Conservation (phyloP, 1,284 basidiomycete genomes). For the Baeospora myosura region DNA sequence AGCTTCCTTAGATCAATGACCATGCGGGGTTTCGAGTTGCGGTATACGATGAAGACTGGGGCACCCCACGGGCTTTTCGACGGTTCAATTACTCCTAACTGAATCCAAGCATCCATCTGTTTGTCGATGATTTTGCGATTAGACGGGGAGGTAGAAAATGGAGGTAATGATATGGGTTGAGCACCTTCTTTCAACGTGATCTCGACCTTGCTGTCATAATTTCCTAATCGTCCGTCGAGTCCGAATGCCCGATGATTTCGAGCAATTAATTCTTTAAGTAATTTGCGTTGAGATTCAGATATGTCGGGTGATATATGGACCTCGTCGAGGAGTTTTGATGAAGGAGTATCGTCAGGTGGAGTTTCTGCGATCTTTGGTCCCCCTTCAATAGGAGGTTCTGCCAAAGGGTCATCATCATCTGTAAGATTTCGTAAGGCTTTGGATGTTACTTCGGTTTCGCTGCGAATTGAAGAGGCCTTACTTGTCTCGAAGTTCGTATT, state of each 20-base stretch:
- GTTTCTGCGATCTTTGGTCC: not conserved
- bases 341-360: not conserved
- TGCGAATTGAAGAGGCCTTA: not conserved
- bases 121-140: constrained; percentile 20
- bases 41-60: constrained; percentile 19
- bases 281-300: not conserved
- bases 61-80: constrained; percentile 23
- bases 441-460: not conserved
- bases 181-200: not conserved
- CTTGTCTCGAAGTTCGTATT: not conserved
- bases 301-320: not conserved
- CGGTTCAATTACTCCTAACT: constrained; percentile 19
- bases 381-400: constrained; percentile 2
- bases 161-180: constrained; percentile 9
- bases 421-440: not conserved
- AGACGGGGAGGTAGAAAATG: constrained; percentile 16
- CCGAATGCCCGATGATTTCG: not conserved
- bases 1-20: constrained; percentile 18
- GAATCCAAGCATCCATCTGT: constrained; percentile 18
- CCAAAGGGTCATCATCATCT: constrained; percentile 10
- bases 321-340: not conserved
- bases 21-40: constrained; percentile 14
- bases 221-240: not conserved
- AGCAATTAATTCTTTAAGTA: not conserved
- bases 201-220: not conserved